phyloP scores from a whole-genome alignment of 78 protist genomes.

The Dictyostelium intermedium region DNA sequence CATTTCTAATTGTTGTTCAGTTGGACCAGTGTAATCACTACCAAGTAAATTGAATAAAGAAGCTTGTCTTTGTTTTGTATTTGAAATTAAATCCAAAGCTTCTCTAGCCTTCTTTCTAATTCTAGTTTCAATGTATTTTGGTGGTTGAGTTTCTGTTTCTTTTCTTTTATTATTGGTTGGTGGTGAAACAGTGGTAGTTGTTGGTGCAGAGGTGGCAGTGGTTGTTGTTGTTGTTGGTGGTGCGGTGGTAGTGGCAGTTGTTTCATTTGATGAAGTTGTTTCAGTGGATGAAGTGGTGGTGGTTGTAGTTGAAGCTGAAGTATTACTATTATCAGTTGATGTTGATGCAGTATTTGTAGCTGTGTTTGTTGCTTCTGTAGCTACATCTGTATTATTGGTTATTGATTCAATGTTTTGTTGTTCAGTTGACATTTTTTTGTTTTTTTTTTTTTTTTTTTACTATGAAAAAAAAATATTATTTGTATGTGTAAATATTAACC shows the following conservation, averaged over 20 bases:
- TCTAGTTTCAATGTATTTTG: slow-evolving; percentile 60
- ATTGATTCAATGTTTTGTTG: background rate
- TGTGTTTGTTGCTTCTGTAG: background rate
- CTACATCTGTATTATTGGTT: background rate
- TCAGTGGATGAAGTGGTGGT: background rate
- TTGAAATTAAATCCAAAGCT: slow-evolving; percentile 49
- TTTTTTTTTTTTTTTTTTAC: no score
- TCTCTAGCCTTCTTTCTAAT: slow-evolving; percentile 64
- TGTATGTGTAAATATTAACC: background rate
- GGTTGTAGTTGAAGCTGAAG: background rate
- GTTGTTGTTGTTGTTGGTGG: background rate
- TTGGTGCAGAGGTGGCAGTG: background rate
- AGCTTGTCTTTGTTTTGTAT: slow-evolving; percentile 37
- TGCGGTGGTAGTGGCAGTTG: background rate
- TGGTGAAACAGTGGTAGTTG: background rate
- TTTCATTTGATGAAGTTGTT: background rate
- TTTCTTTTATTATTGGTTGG: background rate
- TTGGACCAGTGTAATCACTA: slow-evolving; percentile 65
- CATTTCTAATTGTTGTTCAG: slow-evolving; percentile 49
- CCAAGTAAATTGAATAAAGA: slow-evolving; percentile 51
- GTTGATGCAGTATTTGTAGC: background rate
- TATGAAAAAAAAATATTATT: no score
- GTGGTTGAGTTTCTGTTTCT: background rate
- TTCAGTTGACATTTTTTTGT: background rate
- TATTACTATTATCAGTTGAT: background rate